Evolutionary conservation across 2,329 filamentous ascomycete genomes (phyloP), one percentile per base, ranked within the genome.

Genomic region (Fusarium scirpi): DNA sequence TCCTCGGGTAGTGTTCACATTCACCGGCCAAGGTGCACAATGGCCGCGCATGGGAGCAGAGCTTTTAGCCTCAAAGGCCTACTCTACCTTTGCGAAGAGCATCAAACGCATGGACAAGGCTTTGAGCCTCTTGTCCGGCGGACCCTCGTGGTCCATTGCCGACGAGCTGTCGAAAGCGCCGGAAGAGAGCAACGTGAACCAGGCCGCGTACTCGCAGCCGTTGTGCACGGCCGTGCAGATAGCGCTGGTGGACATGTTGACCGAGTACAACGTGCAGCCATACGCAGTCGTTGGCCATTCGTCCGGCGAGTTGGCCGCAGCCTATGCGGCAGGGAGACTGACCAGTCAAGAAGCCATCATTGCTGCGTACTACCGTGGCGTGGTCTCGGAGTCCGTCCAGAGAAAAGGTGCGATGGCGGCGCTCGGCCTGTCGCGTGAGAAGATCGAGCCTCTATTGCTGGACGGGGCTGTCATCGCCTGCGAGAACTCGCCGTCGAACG

Each of bases 221-320:
- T 46, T 82, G 1, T 84, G 78, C 45, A 84, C 83, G 2, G 81
- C 82, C 0, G n/a, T 86, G 0, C 84, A 85, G 63, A 66, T 85
- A 4, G 82, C 74, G 0, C 70, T 86, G 2, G 76, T 84, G 1
- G 78, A 84, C n/a, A 71, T 82, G 0, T 76, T 86, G 8, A 43
- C 51, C 2, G 65, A 69, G 4, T 76, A 75, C 57, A 75, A 77
- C 1, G 66, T 85, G n/a, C 52, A 46, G 6, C 80, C 82, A 1
- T 46, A 71, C 10, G 78, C 75, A 3, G 79, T 82, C 3, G 77
- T 83, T 9, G 83, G 83, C 1, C 83, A 85, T 62, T 83, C 81
- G 0, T 77, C 73, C 3, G 83, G 83, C 5, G 83, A 85, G 64
- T 82, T 85, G 43, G 82, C 79, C 1, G 83, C 83, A 2, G 82